These are phyloP conservation scores for Sugiyamaella novakii DNA, from an alignment of 1,139 yeast species.

Conservation along the genomic window DNA sequence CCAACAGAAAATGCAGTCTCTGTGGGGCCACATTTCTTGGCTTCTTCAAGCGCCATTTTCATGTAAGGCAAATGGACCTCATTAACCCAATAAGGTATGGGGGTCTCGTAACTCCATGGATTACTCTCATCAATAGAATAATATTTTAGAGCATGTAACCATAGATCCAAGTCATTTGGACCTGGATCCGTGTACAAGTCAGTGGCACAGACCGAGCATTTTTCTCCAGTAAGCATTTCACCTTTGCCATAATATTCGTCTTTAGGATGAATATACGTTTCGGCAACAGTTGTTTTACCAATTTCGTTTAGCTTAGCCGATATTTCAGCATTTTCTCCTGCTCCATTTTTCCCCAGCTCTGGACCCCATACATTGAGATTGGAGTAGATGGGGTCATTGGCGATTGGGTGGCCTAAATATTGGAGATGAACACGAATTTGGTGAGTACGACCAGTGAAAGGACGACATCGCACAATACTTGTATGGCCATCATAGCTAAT, in stretches of 20 bases:
- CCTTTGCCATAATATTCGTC: conserved; percentile 45
- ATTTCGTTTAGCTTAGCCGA: conserved; percentile 55
- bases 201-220: conserved; percentile 69
- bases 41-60: conserved; percentile 71
- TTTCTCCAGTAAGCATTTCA: conserved; percentile 58
- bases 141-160: conserved; percentile 88
- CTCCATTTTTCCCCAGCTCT: conserved; percentile 56
- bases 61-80: conserved; percentile 56
- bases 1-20: conserved; percentile 93
- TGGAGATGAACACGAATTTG: conserved; percentile 93
- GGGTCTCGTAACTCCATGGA: conserved; percentile 76
- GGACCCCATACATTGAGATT: conserved; percentile 74
- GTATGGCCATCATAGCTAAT: conserved; percentile 62
- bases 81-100: conserved; percentile 85
- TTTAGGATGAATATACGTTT: conserved; percentile 58
- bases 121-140: conserved; percentile 49
- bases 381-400: conserved; percentile 88
- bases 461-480: conserved; percentile 79
- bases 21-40: conserved; percentile 79
- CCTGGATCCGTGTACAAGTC: conserved; percentile 87
- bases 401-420: conserved; percentile 84
- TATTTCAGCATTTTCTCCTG: conserved; percentile 52
- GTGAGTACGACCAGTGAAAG: conserved; percentile 91
- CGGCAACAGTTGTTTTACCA: conserved; percentile 69
- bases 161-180: conserved; percentile 77